These are phyloP conservation scores for Catharanthus roseus DNA, from an alignment of 257 asterid genomes.

Conservation along the genomic window DNA sequence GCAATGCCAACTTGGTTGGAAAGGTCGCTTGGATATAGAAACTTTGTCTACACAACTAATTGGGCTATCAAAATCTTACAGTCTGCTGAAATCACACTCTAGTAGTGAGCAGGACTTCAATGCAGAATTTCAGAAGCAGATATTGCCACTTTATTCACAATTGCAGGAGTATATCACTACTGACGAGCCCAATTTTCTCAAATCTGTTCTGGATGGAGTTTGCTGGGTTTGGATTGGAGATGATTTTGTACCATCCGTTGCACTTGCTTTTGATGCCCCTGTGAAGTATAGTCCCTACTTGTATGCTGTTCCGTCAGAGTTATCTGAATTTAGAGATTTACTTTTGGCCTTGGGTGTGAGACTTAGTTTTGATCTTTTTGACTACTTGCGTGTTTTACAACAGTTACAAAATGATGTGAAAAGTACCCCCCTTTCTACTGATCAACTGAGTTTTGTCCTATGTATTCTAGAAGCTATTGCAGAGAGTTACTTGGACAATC, in stretches of 20 bases:
- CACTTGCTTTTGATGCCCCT: conserved; percentile 95
- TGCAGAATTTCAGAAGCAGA: conserved; percentile 60
- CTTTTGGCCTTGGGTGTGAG: conserved; percentile 86
- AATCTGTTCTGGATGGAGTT: conserved; percentile 52
- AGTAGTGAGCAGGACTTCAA: conserved; percentile 23
- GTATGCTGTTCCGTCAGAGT: conserved; percentile 92
- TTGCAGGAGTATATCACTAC: conserved; percentile 59
- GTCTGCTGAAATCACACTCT: conserved; percentile 35
- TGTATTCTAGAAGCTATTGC: conserved; percentile 80
- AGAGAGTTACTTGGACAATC: conserved; percentile 48
- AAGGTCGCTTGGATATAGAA: conserved; percentile 42
- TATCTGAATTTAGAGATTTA: conserved; percentile 70
- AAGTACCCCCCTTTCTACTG: conserved; percentile 54
- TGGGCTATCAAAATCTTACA: conserved; percentile 55
- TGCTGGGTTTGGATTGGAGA: conserved; percentile 98
- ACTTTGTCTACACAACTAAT: conserved; percentile 64
- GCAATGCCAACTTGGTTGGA: conserved; percentile 79
- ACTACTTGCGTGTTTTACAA: conserved; percentile 61
- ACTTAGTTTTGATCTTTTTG: conserved; percentile 62
- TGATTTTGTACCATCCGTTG: conserved; percentile 73
- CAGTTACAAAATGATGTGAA: conserved; percentile 64
- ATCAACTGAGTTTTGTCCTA: conserved; percentile 76
- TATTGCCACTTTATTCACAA: conserved; percentile 61
- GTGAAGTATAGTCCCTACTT: conserved; percentile 90
- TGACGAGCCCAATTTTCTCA: conserved; percentile 44